Conservation (phyloP, 306 rosid species). For the Carpinus viminea region DNA sequence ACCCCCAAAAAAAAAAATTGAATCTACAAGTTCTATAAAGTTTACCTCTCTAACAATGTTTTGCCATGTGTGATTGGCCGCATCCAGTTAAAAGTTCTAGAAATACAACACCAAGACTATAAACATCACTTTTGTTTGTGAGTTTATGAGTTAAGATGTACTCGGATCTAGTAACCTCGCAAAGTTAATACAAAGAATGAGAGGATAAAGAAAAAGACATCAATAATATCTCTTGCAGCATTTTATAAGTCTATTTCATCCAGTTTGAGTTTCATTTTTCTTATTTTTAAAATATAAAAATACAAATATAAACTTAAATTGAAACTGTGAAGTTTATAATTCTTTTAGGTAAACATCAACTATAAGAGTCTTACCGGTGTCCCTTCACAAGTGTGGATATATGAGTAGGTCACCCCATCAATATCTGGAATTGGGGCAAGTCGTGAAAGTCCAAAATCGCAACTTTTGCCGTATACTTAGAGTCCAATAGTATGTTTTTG, state of each 20-base stretch:
- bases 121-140: background rate
- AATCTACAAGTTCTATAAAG: slow-evolving; percentile 14
- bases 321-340: background rate
- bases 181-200: slow-evolving; percentile 25
- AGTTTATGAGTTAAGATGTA: slow-evolving; percentile 1
- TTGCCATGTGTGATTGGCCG: slow-evolving; percentile 86
- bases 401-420: slow-evolving; percentile 79
- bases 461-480: slow-evolving; percentile 69
- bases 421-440: slow-evolving; percentile 89
- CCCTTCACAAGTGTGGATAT: slow-evolving; percentile 89
- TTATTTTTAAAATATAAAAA: background rate
- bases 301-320: too few relatives aligned
- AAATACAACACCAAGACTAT: slow-evolving; percentile 60
- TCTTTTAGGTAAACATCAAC: background rate
- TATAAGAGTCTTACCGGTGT: slow-evolving; percentile 73
- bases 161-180: slow-evolving; percentile 21
- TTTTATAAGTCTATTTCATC: background rate
- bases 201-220: background rate
- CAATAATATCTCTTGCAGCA: background rate
- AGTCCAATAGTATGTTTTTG: slow-evolving; percentile 89
- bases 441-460: slow-evolving; percentile 96
- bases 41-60: slow-evolving; percentile 96
- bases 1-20: background rate
- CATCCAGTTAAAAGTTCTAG: slow-evolving; percentile 83
- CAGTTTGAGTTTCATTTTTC: background rate